Evolutionary conservation across 2,329 filamentous ascomycete species (phyloP), one percentile per base, ranked within the genome.

Genomic region (Sclerotinia borealis): DNA sequence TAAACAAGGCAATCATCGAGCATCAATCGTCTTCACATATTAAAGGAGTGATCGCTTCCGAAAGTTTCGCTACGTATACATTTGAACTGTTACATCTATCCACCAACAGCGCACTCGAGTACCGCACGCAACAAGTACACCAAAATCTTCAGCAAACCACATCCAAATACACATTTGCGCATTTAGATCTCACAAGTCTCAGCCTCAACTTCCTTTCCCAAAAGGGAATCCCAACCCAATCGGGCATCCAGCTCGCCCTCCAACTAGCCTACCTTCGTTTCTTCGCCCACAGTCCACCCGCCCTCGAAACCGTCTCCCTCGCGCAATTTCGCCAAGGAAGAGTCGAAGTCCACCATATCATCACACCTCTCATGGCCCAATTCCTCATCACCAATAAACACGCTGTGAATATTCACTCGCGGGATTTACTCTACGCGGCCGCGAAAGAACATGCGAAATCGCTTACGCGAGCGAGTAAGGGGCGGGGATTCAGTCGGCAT

Each of bases 251-350:
- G 27, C 36, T 58, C 29, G 54, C 54, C 17, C 43, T 56, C 25
- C 39, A 58, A 31, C 52, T 56, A 11, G 54, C 37, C 9, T n/a
- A 34, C 9, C 41, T 17, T 10, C 54, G 54, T 17, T 58, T 58
- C 54, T 58, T 58, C 29, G 39, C 17, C 6, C 19, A 58, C 22
- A 43, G 7, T n/a, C 54, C 39, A 10, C 87, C 90, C 64, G 90
- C 54, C 10, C 22, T 31, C 3, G 37, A 58, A 31, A 58, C 54
- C 36, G 39, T 58, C 7, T 58, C 54, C 0, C 39, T 58, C 22
- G 41, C 54, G 0, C 54, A 45, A 19, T 58, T 43, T 43, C 39
- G 54, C 13, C 54, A 45, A 13, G 54, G 54, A 34, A 11, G 54
- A 19, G 49, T 52, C 13, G 49, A 52, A 22, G 49, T 52, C 0